These are phyloP conservation scores for Funneliformis caledonium DNA, from an alignment of 371 early-diverging fungal genomes.

Conservation along the genomic window DNA sequence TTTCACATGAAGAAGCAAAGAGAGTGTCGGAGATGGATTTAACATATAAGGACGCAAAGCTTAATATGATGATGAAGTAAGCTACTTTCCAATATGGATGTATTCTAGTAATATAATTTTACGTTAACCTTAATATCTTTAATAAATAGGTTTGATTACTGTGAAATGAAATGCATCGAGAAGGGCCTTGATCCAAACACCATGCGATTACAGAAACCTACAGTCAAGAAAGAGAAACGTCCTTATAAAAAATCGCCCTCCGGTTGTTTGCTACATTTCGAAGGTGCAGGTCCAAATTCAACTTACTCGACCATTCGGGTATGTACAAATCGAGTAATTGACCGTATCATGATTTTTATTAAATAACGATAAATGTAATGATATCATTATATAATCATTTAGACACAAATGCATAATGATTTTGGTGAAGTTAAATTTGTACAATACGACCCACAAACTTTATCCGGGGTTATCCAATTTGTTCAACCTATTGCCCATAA, in stretches of 20 bases:
- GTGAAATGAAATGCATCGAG: conserved; percentile 34
- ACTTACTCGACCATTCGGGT: not conserved
- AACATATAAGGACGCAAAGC: not conserved
- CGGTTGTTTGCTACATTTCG: not conserved
- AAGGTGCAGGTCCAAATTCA: conserved; percentile 3
- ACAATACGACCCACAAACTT: not conserved
- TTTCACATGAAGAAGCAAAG: conserved; percentile 17
- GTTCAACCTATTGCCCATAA: not conserved
- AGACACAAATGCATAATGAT: not conserved
- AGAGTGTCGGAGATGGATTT: conserved; percentile 8
- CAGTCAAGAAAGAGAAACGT: not conserved
- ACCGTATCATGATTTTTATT: not conserved
- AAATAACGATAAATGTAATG: not conserved
- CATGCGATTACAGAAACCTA: conserved; percentile 6
- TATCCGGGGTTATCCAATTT: not conserved
- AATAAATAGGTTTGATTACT: conserved; percentile 34
- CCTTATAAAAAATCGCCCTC: not conserved
- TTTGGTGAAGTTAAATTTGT: not conserved
- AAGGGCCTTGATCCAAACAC: conserved; percentile 33
- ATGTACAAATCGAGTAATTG: not conserved
- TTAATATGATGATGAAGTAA: conserved; percentile 35
- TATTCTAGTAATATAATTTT: not conserved
- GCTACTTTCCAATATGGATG: not conserved
- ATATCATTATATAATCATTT: not conserved
- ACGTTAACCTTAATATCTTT: not conserved